Conservation (phyloP, 768 basidiomycete genomes). For the Panellus pusillus region DNA sequence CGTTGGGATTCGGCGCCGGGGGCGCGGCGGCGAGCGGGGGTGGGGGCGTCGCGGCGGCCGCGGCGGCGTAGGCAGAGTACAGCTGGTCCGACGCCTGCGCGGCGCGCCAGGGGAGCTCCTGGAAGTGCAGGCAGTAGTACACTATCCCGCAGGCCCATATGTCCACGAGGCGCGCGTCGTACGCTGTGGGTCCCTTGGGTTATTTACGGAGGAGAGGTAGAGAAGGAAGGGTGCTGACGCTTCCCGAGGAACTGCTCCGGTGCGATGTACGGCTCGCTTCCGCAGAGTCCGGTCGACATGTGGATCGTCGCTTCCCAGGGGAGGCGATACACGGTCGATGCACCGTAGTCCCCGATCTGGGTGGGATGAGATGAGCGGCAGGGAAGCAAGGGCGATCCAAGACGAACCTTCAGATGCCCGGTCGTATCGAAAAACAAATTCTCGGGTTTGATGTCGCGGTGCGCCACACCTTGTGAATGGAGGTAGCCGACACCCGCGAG, state of each 20-base stretch:
- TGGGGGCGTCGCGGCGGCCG: constrained; percentile 41
- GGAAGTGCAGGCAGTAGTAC: constrained; percentile 98
- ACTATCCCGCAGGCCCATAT: constrained; percentile 98
- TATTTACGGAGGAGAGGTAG: constrained; percentile 24
- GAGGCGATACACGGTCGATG: constrained; percentile 97
- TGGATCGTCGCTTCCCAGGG: constrained; percentile 98
- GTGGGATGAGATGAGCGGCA: background rate
- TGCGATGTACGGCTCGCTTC: constrained; percentile 98
- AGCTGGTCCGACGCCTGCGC: constrained; percentile 82
- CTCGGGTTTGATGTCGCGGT: constrained; percentile 98
- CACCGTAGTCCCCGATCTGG: constrained; percentile 97
- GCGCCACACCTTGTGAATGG: constrained; percentile 95
- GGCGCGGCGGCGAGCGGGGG: constrained; percentile 34
- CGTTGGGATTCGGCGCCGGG: constrained; percentile 1
- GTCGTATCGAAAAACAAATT: constrained; percentile 92
- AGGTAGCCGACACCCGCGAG: constrained; percentile 86
- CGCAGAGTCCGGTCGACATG: constrained; percentile 95
- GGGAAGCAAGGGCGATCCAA: background rate
- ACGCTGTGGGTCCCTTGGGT: constrained; percentile 54
- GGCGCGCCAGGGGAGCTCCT: constrained; percentile 96
- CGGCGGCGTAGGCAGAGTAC: constrained; percentile 73
- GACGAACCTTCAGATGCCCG: constrained; percentile 86
- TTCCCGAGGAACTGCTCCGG: constrained; percentile 96
- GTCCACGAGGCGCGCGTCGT: constrained; percentile 95
- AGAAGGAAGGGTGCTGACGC: constrained; percentile 65